These are phyloP conservation scores for Phytophthora syringae DNA, from an alignment of 352 stramenopile species.

Conservation along the genomic window DNA sequence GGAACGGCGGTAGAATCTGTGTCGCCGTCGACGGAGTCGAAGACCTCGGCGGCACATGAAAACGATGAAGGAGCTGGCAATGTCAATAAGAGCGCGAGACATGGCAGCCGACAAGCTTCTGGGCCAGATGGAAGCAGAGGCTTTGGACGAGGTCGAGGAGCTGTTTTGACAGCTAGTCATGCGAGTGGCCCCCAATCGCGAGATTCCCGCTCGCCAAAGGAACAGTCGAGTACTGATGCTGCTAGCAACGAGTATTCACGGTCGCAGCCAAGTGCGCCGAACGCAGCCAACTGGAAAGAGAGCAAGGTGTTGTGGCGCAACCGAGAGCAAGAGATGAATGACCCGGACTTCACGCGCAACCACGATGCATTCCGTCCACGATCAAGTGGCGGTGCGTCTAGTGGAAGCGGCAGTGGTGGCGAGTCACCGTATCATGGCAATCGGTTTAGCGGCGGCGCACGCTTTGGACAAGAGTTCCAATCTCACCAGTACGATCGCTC, in stretches of 20 bases:
- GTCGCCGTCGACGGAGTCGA: constrained; percentile 33
- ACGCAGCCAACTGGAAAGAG: constrained; percentile 81
- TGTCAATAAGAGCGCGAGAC: constrained; percentile 11
- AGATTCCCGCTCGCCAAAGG: constrained; percentile 24
- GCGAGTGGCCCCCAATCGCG: neutral
- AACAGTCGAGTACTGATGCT: constrained; percentile 16
- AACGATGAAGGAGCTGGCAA: constrained; percentile 1
- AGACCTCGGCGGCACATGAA: constrained; percentile 24
- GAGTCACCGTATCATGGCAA: constrained; percentile 46
- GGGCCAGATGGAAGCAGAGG: constrained; percentile 65
- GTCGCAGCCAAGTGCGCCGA: constrained; percentile 31
- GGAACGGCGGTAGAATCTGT: constrained; percentile 31
- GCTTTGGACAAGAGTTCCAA: constrained; percentile 38
- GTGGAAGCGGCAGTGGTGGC: constrained; percentile 36
- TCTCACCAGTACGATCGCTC: constrained; percentile 40
- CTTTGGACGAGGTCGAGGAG: constrained; percentile 37
- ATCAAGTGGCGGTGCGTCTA: constrained; percentile 35
- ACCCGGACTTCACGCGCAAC: constrained; percentile 92
- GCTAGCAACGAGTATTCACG: constrained; percentile 20
- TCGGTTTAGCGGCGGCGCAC: constrained; percentile 26
- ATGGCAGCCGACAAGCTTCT: constrained; percentile 51
- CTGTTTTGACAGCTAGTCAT: constrained; percentile 3
- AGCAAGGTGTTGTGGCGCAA: constrained; percentile 95
- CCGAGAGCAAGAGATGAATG: constrained; percentile 93
- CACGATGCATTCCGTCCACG: constrained; percentile 68